A percentile compares a stretch with the other conserved stretches of the same genome.
Conservation (phyloP, 2,329 filamentous ascomycete species). For the Didymella sp. region DNA sequence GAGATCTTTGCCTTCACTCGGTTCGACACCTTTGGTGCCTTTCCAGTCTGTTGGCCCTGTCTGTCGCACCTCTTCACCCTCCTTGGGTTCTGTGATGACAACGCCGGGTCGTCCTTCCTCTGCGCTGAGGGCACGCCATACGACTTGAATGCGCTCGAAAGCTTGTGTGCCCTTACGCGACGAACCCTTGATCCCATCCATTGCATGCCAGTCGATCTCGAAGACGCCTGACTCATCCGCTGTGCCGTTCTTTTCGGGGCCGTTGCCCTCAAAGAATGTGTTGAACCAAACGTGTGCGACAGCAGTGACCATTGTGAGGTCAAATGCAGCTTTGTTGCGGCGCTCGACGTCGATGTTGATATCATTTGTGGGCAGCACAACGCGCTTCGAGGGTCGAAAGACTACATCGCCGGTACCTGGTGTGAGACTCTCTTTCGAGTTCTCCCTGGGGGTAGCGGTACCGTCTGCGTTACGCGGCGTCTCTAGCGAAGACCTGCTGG, state of each 20-base stretch:
- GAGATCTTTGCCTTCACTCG: constrained; percentile 66
- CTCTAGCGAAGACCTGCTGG: constrained; percentile 28
- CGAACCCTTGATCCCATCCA: constrained; percentile 96
- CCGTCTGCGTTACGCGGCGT: constrained; percentile 26
- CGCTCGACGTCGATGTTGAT: constrained; percentile 90
- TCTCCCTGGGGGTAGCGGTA: constrained; percentile 23
- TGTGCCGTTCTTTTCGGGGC: constrained; percentile 70
- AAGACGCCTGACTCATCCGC: constrained; percentile 74
- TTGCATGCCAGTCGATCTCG: constrained; percentile 74
- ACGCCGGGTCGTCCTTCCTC: constrained; percentile 44
- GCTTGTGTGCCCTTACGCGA: constrained; percentile 80
- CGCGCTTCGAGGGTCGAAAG: constrained; percentile 71
- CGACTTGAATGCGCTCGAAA: constrained; percentile 81
- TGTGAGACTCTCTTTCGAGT: constrained; percentile 51
- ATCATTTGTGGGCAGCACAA: constrained; percentile 81
- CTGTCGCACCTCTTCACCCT: constrained; percentile 74
- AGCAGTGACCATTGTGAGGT: constrained; percentile 87
- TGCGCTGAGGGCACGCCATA: constrained; percentile 70
- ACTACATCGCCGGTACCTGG: constrained; percentile 73
- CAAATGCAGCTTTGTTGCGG: constrained; percentile 77
- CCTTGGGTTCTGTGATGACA: constrained; percentile 69
- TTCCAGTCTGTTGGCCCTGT: constrained; percentile 77
- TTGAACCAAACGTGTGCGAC: constrained; percentile 99
- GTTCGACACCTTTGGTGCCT: constrained; percentile 54
- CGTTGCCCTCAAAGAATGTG: constrained; percentile 84